A percentile compares a stretch with the other conserved stretches of the same genome.
phyloP scores from a whole-genome alignment of 2,329 filamentous ascomycete species.

The Erysiphe pulchra region DNA sequence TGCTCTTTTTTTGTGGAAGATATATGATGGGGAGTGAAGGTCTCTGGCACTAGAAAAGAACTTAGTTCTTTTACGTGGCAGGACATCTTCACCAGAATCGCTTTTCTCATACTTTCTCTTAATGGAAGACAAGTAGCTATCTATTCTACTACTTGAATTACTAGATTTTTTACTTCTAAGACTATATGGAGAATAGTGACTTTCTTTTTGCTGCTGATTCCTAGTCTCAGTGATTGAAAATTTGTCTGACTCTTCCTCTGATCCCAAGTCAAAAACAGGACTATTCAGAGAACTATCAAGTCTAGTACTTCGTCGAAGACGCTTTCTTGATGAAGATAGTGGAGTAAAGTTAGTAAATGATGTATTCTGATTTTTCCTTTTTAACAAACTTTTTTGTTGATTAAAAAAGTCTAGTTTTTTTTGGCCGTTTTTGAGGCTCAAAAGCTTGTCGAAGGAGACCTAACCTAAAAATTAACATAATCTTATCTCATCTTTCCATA shows the following conservation, averaged over 20 bases:
- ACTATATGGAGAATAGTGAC: neutral
- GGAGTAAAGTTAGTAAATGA: conserved; percentile 3
- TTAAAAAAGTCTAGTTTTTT: conserved; percentile 19
- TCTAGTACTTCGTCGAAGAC: conserved; percentile 4
- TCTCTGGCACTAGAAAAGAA: neutral
- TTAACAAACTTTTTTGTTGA: conserved; percentile 3
- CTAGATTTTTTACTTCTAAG: neutral
- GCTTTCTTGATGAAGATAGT: conserved; percentile 5
- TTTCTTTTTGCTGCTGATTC: conserved; percentile 2
- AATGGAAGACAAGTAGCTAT: too few species aligned
- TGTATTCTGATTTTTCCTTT: conserved; percentile 2
- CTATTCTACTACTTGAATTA: too few species aligned
- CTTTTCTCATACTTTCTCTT: neutral
- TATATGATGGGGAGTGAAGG: neutral
- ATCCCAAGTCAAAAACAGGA: conserved; percentile 3
- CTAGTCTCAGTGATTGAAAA: conserved; percentile 8
- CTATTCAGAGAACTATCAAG: conserved; percentile 6
- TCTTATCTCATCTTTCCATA: neutral
- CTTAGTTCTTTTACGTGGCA: neutral
- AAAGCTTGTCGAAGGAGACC: conserved; percentile 20
- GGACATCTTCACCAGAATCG: conserved; percentile 6
- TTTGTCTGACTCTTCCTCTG: conserved; percentile 6
- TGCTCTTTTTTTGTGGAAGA: neutral
- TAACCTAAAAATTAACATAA: conserved; percentile 7
- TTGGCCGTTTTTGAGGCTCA: conserved; percentile 20